A percentile compares a stretch with the other conserved stretches of the same genome.
These are phyloP conservation scores for Aspergillus cristatus DNA, from an alignment of 495 filamentous ascomycete species.

Conservation along the genomic window DNA sequence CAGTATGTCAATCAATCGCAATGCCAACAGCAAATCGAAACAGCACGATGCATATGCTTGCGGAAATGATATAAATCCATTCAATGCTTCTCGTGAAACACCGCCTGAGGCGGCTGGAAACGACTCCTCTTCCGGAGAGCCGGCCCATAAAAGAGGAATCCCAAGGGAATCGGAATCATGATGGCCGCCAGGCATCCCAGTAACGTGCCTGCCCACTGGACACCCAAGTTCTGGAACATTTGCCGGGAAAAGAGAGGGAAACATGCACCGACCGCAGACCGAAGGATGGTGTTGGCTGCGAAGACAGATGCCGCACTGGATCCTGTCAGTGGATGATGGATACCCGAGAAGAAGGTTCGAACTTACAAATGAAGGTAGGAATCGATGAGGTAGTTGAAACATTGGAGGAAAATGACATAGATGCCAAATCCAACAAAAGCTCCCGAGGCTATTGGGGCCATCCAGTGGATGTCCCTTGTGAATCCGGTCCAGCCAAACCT, in stretches of 20 bases:
- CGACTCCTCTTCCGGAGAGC: conserved; percentile 24
- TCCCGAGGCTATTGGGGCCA: conserved; percentile 29
- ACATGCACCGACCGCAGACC: conserved; percentile 64
- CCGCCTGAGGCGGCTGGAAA: conserved; percentile 19
- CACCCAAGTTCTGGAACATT: conserved; percentile 70
- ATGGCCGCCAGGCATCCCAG: conserved; percentile 61
- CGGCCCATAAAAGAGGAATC: conserved; percentile 27
- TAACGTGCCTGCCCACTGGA: conserved; percentile 70
- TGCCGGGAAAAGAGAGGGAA: conserved; percentile 78
- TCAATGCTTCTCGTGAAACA: too few relatives aligned
- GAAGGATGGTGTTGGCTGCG: conserved; percentile 80
- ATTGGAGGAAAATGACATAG: conserved; percentile 30
- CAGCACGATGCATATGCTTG: too few relatives aligned
- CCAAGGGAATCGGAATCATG: conserved; percentile 63
- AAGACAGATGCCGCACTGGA: conserved; percentile 84
- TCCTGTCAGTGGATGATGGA: neutral
- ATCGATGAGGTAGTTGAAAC: conserved; percentile 34
- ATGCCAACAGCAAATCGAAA: too few relatives aligned
- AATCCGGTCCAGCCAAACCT: conserved; percentile 36
- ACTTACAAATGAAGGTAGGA: conserved; percentile 59
- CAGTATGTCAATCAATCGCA: too few relatives aligned
- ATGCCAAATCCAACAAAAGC: conserved; percentile 25
- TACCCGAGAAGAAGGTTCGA: conserved; percentile 9
- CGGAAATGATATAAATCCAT: too few relatives aligned
- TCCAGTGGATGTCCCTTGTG: conserved; percentile 27